phyloP scores from a whole-genome alignment of 495 filamentous ascomycete genomes.

The Annulohypoxylon moriforme region DNA sequence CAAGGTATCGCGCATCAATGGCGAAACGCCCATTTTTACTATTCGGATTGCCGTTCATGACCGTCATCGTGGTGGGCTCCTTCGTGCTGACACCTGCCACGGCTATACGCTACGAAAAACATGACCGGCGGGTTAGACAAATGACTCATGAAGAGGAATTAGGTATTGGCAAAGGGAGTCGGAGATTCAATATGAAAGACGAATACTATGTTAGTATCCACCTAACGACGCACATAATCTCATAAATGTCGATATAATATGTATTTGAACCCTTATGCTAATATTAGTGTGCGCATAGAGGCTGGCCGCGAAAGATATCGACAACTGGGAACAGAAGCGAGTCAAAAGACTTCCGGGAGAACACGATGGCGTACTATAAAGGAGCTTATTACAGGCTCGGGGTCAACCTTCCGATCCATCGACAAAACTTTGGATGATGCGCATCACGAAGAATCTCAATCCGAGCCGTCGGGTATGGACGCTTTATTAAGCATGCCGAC shows the following conservation, averaged over 20 bases:
- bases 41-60: slow-evolving; percentile 95
- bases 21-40: slow-evolving; percentile 85
- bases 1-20: slow-evolving; percentile 77
- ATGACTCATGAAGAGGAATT: slow-evolving; percentile 86
- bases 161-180: slow-evolving; percentile 75
- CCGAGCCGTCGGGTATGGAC: slow-evolving; percentile 1
- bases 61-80: slow-evolving; percentile 90
- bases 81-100: slow-evolving; percentile 95
- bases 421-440: background rate
- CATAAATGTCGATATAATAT: no score
- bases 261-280: slow-evolving; percentile 9
- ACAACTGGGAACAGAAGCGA: slow-evolving; percentile 95
- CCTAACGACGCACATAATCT: background rate
- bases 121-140: slow-evolving; percentile 87
- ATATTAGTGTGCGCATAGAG: slow-evolving; percentile 62
- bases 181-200: slow-evolving; percentile 82
- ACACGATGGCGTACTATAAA: slow-evolving; percentile 82
- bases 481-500: background rate
- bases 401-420: background rate
- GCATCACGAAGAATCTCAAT: background rate
- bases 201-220: slow-evolving; percentile 87
- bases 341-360: slow-evolving; percentile 90
- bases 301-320: slow-evolving; percentile 89
- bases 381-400: background rate
- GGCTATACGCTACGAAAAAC: slow-evolving; percentile 89